phyloP scores from a whole-genome alignment of 331 rosid species.

The Rosa hybrid region DNA sequence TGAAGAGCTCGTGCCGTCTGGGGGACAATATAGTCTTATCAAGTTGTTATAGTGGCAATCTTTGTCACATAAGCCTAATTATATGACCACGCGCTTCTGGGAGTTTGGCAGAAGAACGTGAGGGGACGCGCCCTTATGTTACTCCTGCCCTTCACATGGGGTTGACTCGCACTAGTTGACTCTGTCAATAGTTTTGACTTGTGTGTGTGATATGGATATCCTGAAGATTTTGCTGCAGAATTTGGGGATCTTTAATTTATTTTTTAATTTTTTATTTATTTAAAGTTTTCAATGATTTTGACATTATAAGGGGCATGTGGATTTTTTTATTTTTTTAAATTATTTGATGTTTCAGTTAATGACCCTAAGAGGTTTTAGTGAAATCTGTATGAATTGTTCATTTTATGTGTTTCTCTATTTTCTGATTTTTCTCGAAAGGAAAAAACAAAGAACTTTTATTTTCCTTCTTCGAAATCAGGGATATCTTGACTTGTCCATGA shows the following conservation, averaged over 20 bases:
- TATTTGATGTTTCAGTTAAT: slow-evolving; percentile 6
- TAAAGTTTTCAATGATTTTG: not conserved
- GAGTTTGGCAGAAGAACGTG: slow-evolving; percentile 1
- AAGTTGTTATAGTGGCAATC: slow-evolving; percentile 14
- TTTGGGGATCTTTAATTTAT: slow-evolving; percentile 10
- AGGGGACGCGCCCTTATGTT: not conserved
- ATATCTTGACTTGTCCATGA: slow-evolving; percentile 21
- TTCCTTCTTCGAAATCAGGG: slow-evolving; percentile 10
- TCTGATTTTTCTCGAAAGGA: not conserved
- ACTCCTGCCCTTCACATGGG: not conserved
- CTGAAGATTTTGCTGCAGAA: slow-evolving; percentile 29
- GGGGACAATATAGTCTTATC: slow-evolving; percentile 23
- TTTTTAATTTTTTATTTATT: not conserved
- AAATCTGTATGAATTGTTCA: slow-evolving; percentile 2
- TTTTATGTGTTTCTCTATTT: not conserved
- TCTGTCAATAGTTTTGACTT: slow-evolving; percentile 13
- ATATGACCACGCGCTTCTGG: slow-evolving; percentile 23
- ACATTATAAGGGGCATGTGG: not conserved
- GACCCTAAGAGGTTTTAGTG: not conserved
- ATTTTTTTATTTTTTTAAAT: not conserved
- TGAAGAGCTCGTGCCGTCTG: not conserved
- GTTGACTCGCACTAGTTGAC: slow-evolving; percentile 9
- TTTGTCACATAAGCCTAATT: slow-evolving; percentile 21
- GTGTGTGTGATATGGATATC: not conserved
- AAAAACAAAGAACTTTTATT: no score